Conservation (phyloP, 257 asterid species). For the Solanum etuberosum region DNA sequence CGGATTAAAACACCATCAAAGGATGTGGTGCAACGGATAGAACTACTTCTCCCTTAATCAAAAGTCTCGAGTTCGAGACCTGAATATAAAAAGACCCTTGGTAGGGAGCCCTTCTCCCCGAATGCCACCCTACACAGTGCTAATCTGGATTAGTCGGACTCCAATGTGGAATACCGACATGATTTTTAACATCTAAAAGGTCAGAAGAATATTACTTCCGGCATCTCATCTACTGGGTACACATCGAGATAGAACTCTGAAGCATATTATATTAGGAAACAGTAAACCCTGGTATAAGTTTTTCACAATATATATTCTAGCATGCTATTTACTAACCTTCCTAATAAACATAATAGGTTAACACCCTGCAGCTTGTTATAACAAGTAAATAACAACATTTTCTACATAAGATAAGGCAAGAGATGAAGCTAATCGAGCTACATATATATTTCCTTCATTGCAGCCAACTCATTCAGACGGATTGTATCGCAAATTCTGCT, state of each 20-base stretch:
- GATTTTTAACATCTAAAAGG: neutral
- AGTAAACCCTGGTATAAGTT: neutral
- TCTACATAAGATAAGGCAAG: slow-evolving; percentile 13
- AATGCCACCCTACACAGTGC: neutral
- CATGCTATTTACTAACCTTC: neutral
- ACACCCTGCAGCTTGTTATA: slow-evolving; percentile 9
- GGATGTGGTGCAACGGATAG: neutral
- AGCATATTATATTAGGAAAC: neutral
- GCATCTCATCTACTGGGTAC: neutral
- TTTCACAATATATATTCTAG: neutral
- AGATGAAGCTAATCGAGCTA: slow-evolving; percentile 1
- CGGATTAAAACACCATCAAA: neutral
- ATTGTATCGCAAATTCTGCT: slow-evolving; percentile 63
- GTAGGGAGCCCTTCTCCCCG: neutral
- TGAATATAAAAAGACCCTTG: neutral
- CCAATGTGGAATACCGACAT: neutral
- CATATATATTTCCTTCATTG: slow-evolving; percentile 1
- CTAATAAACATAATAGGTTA: neutral
- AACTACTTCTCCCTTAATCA: neutral
- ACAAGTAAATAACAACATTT: slow-evolving; percentile 24
- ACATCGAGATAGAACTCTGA: neutral
- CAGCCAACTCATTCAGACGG: slow-evolving; percentile 18
- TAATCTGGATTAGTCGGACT: neutral
- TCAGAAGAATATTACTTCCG: neutral
- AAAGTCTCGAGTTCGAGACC: neutral